These are phyloP conservation scores for Bretschneidera sinensis DNA, from an alignment of 345 rosid genomes.

Conservation along the genomic window DNA sequence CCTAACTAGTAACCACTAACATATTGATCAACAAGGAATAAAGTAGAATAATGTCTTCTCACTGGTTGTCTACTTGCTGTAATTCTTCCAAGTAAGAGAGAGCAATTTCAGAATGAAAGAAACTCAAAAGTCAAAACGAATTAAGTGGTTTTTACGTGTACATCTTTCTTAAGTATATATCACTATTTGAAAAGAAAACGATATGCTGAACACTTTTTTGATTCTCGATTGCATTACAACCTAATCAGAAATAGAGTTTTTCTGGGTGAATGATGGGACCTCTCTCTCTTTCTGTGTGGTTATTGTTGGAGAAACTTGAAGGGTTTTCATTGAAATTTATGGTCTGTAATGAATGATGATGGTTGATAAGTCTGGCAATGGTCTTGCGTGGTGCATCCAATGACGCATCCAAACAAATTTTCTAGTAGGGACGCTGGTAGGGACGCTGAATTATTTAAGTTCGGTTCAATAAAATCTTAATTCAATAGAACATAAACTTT, in stretches of 20 bases:
- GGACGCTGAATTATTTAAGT: no score
- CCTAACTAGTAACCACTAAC: no score
- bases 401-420: no score
- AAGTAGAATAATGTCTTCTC: background rate
- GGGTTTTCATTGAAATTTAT: slow-evolving; percentile 4
- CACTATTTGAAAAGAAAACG: background rate
- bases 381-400: no score
- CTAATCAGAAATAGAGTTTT: slow-evolving; percentile 1
- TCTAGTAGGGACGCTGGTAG: no score
- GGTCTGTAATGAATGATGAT: slow-evolving; percentile 3
- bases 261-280: no score
- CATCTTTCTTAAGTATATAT: background rate
- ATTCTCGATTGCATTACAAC: background rate
- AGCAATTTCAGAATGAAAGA: no score
- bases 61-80: background rate
- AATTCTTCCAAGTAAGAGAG: no score
- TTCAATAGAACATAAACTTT: no score
- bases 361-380: no score
- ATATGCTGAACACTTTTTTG: background rate
- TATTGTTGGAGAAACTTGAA: background rate
- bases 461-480: no score
- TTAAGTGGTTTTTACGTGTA: background rate
- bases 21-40: background rate
- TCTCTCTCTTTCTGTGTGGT: background rate
- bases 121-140: background rate